phyloP scores from a whole-genome alignment of 257 asterid species.

The Echites panduratus region DNA sequence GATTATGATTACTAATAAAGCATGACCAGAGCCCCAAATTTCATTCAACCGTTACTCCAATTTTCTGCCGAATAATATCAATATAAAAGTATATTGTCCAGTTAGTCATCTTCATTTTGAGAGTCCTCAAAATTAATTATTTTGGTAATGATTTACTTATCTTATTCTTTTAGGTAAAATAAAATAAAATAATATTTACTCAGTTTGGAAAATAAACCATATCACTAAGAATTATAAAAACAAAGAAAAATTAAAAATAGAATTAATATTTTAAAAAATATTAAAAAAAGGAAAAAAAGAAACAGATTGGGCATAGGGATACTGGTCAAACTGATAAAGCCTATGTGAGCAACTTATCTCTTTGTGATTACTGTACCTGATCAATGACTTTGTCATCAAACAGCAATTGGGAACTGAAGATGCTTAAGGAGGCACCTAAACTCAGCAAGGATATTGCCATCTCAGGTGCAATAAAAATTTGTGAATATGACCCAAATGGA shows the following conservation, averaged over 20 bases:
- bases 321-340: background rate
- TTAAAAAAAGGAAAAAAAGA: background rate
- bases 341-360: background rate
- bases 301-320: no score
- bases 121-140: background rate
- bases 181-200: background rate
- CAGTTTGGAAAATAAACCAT: background rate
- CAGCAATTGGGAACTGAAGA: constrained; percentile 86
- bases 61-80: background rate
- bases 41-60: background rate
- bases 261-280: background rate
- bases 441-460: constrained; percentile 79
- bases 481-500: constrained; percentile 95
- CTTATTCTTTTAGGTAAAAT: no score
- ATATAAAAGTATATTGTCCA: background rate
- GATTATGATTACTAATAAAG: background rate
- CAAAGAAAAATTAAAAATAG: background rate
- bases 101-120: background rate
- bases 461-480: constrained; percentile 85
- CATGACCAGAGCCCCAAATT: background rate
- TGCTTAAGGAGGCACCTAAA: constrained; percentile 79
- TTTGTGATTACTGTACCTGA: constrained; percentile 55
- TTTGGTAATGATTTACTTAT: background rate
- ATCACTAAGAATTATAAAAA: background rate
- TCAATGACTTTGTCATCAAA: constrained; percentile 89